Conservation (phyloP, 768 basidiomycete genomes). For the Phlegmacium glaucopus region DNA sequence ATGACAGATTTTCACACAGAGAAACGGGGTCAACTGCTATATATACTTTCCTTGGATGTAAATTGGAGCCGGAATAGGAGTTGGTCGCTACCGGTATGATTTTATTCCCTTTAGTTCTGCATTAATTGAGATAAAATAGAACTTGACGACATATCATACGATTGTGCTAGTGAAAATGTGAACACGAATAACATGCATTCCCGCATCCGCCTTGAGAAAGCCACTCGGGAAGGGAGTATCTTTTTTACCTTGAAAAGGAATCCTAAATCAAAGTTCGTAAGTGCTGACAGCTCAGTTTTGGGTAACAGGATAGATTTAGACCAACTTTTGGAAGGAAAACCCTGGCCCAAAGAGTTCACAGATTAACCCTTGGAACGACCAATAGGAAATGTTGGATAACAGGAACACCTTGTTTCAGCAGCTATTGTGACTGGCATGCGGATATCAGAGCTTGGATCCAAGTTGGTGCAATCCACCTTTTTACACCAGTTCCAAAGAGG, state of each 20-base stretch:
- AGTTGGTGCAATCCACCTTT: too few species aligned
- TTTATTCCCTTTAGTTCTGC: not conserved
- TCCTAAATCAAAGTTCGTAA: conserved; percentile 8
- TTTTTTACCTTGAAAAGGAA: conserved; percentile 37
- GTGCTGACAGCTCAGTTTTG: too few species aligned
- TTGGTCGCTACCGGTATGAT: conserved; percentile 67
- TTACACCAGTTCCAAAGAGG: too few species aligned
- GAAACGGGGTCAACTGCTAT: conserved; percentile 92
- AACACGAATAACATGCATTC: conserved; percentile 48
- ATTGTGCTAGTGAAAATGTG: conserved; percentile 56
- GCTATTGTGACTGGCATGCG: too few species aligned
- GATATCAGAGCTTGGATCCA: too few species aligned
- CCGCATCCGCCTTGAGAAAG: conserved; percentile 46
- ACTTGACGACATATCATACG: conserved; percentile 61
- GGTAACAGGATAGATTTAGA: too few species aligned
- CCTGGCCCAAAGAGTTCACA: too few species aligned
- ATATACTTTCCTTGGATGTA: conserved; percentile 76
- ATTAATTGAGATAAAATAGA: conserved; percentile 41
- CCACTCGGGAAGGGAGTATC: conserved; percentile 36
- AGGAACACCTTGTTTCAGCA: too few species aligned
- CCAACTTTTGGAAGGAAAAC: too few species aligned
- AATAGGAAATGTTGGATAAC: too few species aligned
- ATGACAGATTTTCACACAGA: conserved; percentile 39
- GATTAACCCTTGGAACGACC: too few species aligned
- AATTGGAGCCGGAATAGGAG: conserved; percentile 46